phyloP scores from a whole-genome alignment of 2,329 filamentous ascomycete species.

The Ophiostoma piceae region DNA sequence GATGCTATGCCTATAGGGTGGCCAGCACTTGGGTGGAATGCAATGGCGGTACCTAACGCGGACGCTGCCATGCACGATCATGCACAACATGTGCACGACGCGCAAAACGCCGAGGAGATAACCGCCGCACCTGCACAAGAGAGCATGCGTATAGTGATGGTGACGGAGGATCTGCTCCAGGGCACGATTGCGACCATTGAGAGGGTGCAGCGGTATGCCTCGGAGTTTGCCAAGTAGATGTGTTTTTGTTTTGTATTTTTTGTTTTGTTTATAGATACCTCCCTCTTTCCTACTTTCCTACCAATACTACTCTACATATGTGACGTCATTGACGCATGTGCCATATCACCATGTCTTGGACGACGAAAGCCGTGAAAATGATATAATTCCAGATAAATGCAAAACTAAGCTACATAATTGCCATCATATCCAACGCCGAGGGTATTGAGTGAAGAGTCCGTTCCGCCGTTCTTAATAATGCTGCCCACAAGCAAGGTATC shows the following conservation, averaged over 20 bases:
- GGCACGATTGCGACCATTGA: constrained; percentile 6
- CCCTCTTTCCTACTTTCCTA: not conserved
- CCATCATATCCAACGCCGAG: constrained; percentile 19
- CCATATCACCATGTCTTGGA: not conserved
- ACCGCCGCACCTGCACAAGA: not conserved
- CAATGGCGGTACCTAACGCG: not conserved
- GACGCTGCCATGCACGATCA: not conserved
- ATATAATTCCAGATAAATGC: not conserved
- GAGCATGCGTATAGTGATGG: constrained; percentile 19
- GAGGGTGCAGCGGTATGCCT: not conserved
- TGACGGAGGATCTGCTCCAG: constrained; percentile 16
- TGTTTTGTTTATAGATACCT: not conserved
- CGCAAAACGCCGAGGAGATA: not conserved
- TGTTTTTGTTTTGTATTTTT: not conserved
- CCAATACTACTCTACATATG: not conserved
- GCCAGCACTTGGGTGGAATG: not conserved
- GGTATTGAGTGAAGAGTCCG: constrained; percentile 27
- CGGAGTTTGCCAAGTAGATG: not conserved
- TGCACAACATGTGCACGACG: too few relatives aligned
- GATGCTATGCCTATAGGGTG: not conserved
- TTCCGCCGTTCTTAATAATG: not conserved
- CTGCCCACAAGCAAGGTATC: not conserved
- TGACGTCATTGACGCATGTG: constrained; percentile 1
- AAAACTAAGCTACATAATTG: not conserved
- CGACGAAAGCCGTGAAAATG: not conserved